A percentile compares a stretch with the other conserved stretches of the same genome.
Evolutionary conservation across 345 rosid species (phyloP).

Genomic region (Nephelium lappaceum): DNA sequence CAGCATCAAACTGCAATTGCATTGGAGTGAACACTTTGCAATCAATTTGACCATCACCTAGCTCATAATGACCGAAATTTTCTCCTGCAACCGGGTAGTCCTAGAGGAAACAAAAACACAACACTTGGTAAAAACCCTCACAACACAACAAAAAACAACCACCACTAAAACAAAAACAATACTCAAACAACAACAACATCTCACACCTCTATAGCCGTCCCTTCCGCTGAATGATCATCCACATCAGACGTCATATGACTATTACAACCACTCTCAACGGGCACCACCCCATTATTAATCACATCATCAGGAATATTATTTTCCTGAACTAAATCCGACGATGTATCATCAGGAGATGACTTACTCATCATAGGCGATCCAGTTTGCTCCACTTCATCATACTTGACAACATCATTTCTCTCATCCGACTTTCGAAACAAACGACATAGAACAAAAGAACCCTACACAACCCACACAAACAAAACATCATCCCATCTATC

Average conservation of each 20-base stretch:
- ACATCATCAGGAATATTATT: slow-evolving; percentile 26
- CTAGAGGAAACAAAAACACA: slow-evolving; percentile 34
- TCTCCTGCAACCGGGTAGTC: slow-evolving; percentile 33
- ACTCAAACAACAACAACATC: slow-evolving; percentile 6
- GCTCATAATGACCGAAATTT: slow-evolving; percentile 27
- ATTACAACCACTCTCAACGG: slow-evolving; percentile 44
- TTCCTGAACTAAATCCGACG: slow-evolving; percentile 71
- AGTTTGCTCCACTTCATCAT: slow-evolving; percentile 53
- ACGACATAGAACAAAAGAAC: slow-evolving; percentile 78
- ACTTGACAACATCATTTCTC: slow-evolving; percentile 41
- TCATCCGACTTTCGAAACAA: slow-evolving; percentile 79
- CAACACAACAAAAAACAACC: not conserved
- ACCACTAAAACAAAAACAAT: not conserved
- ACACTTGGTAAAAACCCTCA: not conserved
- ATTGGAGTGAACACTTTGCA: slow-evolving; percentile 51
- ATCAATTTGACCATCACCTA: slow-evolving; percentile 36
- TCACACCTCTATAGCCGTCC: slow-evolving; percentile 55
- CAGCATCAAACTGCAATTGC: slow-evolving; percentile 39
- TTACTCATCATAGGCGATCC: slow-evolving; percentile 55
- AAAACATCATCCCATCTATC: too few relatives aligned
- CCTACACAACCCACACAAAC: slow-evolving; percentile 29
- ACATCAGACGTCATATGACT: slow-evolving; percentile 54
- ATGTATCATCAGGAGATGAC: slow-evolving; percentile 62
- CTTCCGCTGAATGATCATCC: slow-evolving; percentile 51
- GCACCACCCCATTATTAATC: slow-evolving; percentile 33